These are phyloP conservation scores for Xylariaceae sp. DNA, from an alignment of 2,329 filamentous ascomycete species.

Conservation along the genomic window DNA sequence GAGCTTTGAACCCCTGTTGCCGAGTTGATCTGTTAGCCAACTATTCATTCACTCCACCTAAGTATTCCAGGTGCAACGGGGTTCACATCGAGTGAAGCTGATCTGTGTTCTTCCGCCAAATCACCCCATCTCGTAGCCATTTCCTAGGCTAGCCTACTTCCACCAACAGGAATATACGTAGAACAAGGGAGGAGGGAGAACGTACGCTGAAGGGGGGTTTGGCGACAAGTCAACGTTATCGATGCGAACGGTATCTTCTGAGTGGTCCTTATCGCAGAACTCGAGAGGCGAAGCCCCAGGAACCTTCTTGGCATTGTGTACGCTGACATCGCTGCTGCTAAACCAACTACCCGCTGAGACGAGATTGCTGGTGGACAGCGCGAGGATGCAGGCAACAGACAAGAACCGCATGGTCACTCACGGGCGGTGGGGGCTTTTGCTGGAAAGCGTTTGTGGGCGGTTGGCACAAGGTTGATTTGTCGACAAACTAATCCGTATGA, in stretches of 20 bases:
- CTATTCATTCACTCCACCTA: neutral
- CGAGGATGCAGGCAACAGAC: slow-evolving; percentile 39
- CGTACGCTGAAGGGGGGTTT: slow-evolving; percentile 83
- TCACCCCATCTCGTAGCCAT: neutral
- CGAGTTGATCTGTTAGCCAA: neutral
- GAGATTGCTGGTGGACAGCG: slow-evolving; percentile 35
- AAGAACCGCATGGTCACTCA: slow-evolving; percentile 35
- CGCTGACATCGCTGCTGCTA: slow-evolving; percentile 43
- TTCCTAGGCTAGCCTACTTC: neutral
- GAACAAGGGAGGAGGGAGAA: slow-evolving; percentile 22
- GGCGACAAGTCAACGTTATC: slow-evolving; percentile 73
- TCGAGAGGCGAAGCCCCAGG: slow-evolving; percentile 80
- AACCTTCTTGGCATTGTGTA: slow-evolving; percentile 56
- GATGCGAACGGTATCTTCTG: slow-evolving; percentile 66
- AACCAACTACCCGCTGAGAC: slow-evolving; percentile 45
- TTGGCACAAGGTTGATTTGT: neutral
- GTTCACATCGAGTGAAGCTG: neutral
- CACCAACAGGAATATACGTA: neutral
- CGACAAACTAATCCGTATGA: no score
- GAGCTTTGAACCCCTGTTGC: slow-evolving; percentile 65
- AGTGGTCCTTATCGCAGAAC: slow-evolving; percentile 65
- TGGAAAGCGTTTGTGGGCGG: neutral
- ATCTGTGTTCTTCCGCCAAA: neutral
- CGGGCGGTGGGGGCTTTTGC: neutral
- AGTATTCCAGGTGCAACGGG: no score